These are phyloP conservation scores for Neophaeococcomyces mojaviensis DNA, from an alignment of 2,329 filamentous ascomycete species.

Conservation along the genomic window DNA sequence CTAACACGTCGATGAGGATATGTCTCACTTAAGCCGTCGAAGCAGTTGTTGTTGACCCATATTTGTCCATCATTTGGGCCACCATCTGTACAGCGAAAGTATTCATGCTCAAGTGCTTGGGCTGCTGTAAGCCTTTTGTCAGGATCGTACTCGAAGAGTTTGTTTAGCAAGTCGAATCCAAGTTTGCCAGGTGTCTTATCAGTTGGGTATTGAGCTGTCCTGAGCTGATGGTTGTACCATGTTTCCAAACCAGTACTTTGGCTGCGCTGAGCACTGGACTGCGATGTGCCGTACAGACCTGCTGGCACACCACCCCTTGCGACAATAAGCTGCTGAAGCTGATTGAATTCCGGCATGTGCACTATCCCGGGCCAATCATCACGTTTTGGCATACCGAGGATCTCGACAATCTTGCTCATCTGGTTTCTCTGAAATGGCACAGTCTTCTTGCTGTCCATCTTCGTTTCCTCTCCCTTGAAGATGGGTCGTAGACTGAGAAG, in stretches of 20 bases:
- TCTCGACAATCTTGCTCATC: conserved; percentile 98
- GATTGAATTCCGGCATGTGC: conserved; percentile 78
- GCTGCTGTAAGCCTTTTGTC: conserved; percentile 79
- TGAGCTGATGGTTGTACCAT: conserved; percentile 69
- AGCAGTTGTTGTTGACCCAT: conserved; percentile 69
- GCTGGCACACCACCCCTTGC: conserved; percentile 32
- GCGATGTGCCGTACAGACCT: conserved; percentile 25
- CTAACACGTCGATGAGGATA: conserved; percentile 88
- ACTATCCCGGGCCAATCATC: conserved; percentile 79
- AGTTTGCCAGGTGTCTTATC: conserved; percentile 60
- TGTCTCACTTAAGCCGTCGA: conserved; percentile 78
- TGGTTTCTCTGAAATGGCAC: conserved; percentile 96
- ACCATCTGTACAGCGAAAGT: conserved; percentile 62
- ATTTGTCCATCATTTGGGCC: conserved; percentile 22
- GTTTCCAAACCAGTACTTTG: conserved; percentile 55
- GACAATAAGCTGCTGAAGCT: conserved; percentile 51
- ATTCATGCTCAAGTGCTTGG: conserved; percentile 80
- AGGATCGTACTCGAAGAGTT: conserved; percentile 87
- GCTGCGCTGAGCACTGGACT: conserved; percentile 38
- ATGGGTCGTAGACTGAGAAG: conserved; percentile 83
- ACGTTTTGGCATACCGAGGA: conserved; percentile 83
- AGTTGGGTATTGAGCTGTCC: conserved; percentile 46
- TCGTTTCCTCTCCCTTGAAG: conserved; percentile 97
- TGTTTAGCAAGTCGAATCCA: conserved; percentile 73
- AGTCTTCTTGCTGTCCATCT: conserved; percentile 97